phyloP scores from a whole-genome alignment of 2,329 filamentous ascomycete species.

The Exophiala viscosa region DNA sequence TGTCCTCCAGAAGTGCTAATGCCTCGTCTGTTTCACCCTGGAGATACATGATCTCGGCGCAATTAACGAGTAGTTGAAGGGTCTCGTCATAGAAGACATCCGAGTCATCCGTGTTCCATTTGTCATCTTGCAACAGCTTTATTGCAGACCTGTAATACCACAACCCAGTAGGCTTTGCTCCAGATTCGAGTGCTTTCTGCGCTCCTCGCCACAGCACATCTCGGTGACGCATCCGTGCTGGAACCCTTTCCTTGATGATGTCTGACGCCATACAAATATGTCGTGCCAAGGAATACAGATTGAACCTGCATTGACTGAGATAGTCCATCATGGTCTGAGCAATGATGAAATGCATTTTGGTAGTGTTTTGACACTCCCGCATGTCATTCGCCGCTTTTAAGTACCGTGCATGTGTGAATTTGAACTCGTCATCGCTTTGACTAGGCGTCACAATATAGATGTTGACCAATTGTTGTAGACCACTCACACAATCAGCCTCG shows the following conservation, averaged over 20 bases:
- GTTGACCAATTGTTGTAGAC: conserved; percentile 76
- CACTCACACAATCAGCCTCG: conserved; percentile 67
- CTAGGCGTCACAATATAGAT: conserved; percentile 77
- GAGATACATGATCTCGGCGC: conserved; percentile 78
- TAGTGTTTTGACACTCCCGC: conserved; percentile 61
- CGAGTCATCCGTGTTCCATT: conserved; percentile 66
- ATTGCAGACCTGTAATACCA: conserved; percentile 78
- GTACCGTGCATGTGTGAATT: conserved; percentile 85
- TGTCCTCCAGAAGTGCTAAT: conserved; percentile 62
- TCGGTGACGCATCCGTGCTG: conserved; percentile 63
- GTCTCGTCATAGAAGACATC: conserved; percentile 87
- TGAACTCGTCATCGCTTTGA: conserved; percentile 80
- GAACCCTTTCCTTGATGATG: conserved; percentile 66
- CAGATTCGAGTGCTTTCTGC: conserved; percentile 72
- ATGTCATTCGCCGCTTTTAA: conserved; percentile 69
- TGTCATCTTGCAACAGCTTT: conserved; percentile 70
- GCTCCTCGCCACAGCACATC: conserved; percentile 76
- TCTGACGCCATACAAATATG: conserved; percentile 76
- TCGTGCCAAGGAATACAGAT: conserved; percentile 69
- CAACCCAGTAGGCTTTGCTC: conserved; percentile 74
- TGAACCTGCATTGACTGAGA: conserved; percentile 56
- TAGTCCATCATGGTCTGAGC: conserved; percentile 76
- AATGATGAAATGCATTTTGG: conserved; percentile 88
- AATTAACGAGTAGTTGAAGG: conserved; percentile 69
- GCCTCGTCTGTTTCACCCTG: conserved; percentile 69